These are phyloP conservation scores for Talaromyces proteolyticus DNA, from an alignment of 495 filamentous ascomycete genomes.

Conservation along the genomic window DNA sequence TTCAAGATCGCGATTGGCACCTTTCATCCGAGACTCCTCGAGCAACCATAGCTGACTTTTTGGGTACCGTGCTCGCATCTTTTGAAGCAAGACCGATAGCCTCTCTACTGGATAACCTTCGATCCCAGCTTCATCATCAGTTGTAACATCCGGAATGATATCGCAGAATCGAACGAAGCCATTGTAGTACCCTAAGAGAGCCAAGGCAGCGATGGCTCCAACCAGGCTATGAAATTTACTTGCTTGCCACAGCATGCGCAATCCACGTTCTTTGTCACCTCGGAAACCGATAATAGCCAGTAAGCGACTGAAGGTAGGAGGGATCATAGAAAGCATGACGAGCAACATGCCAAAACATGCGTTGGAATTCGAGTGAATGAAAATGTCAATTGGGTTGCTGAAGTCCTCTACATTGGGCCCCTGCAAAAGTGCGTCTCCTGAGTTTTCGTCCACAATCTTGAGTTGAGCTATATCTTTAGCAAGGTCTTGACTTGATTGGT, in stretches of 20 bases:
- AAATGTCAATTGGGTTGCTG: conserved; percentile 68
- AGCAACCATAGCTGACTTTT: conserved; percentile 81
- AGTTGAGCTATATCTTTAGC: conserved; percentile 25
- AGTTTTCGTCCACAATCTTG: conserved; percentile 14
- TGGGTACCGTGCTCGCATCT: conserved; percentile 74
- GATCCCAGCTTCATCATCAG: conserved; percentile 43
- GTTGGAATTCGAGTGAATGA: conserved; percentile 80
- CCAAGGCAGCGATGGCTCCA: conserved; percentile 79
- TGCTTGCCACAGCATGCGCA: conserved; percentile 88
- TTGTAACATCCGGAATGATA: conserved; percentile 59
- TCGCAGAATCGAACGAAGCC: conserved; percentile 79
- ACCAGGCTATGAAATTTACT: conserved; percentile 85
- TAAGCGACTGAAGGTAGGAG: conserved; percentile 78
- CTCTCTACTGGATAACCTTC: conserved; percentile 68
- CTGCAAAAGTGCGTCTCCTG: conserved; percentile 31
- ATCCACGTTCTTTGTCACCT: conserved; percentile 79
- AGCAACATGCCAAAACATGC: conserved; percentile 86
- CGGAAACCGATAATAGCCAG: conserved; percentile 87
- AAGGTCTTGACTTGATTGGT: conserved; percentile 13
- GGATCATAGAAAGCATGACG: conserved; percentile 82
- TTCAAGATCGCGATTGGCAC: conserved; percentile 60
- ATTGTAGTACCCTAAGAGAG: conserved; percentile 82
- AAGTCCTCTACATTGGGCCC: conserved; percentile 50
- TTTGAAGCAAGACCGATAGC: conserved; percentile 59
- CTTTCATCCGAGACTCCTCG: conserved; percentile 79